phyloP scores from a whole-genome alignment of 164 flowering plant species.

The Piper longum region DNA sequence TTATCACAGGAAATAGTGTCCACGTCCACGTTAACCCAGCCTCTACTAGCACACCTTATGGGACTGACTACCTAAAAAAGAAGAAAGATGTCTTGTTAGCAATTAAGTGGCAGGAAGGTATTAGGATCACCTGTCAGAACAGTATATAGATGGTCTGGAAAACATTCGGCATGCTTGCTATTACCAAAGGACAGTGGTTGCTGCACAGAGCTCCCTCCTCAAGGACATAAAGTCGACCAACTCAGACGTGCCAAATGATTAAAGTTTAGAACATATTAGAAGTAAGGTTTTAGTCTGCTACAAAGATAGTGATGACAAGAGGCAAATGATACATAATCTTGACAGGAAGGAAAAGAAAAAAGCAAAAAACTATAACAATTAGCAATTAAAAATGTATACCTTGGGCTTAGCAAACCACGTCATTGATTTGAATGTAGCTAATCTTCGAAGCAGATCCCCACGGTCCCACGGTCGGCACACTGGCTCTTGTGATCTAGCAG shows the following conservation, averaged over 20 bases:
- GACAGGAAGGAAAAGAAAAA: not conserved
- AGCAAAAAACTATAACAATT: not conserved
- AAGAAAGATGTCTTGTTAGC: not conserved
- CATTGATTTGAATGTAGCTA: slow-evolving; percentile 89
- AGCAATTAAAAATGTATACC: slow-evolving; percentile 23
- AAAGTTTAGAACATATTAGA: not conserved
- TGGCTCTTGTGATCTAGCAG: slow-evolving; percentile 25
- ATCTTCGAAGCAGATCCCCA: slow-evolving; percentile 58
- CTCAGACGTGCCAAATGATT: too few species aligned
- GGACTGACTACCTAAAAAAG: slow-evolving; percentile 60
- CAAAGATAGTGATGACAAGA: not conserved
- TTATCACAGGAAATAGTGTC: slow-evolving; percentile 83
- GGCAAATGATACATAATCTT: not conserved
- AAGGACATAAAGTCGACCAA: too few species aligned
- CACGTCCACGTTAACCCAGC: slow-evolving; percentile 85
- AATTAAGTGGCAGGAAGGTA: not conserved
- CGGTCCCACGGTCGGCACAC: slow-evolving; percentile 88
- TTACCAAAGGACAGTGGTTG: too few species aligned
- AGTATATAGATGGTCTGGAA: too few species aligned
- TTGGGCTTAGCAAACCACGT: slow-evolving; percentile 97
- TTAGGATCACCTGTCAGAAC: not conserved
- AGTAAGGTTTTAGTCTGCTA: not conserved
- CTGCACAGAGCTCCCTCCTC: too few species aligned
- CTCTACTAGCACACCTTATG: slow-evolving; percentile 87
- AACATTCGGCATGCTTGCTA: too few species aligned